Evolutionary conservation across 768 basidiomycete genomes (phyloP), one percentile per base, ranked within the genome.

Genomic region (Lepiota brunneoincarnata): DNA sequence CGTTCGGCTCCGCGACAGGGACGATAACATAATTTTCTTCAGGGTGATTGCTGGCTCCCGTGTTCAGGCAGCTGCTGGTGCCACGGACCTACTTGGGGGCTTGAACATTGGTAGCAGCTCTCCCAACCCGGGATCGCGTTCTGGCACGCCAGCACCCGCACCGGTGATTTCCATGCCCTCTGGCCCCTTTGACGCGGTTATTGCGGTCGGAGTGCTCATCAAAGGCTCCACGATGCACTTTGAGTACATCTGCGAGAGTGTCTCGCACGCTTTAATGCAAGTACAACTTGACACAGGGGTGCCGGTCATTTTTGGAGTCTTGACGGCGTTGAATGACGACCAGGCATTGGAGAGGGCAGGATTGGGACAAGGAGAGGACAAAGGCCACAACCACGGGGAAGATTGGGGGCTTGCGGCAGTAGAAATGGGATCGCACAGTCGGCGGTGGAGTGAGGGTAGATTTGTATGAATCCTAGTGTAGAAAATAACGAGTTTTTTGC

Each of bases 201-300:
- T 99, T 67, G 94, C 97, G 49, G 92, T 98, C 64, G 97, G 97
- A 12, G 93, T 96, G 35, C 86, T 99, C 67, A 97, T 99, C 78
- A 99, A 99, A 69, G 96, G 97, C 49, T 78, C 84, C 1, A 98
- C 97, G 15, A 97, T 97, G 93, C 97, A 99, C 75, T 99, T 98
- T 70, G 97, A 99, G 70, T 99, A 99, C 79, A 99, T 98, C 69
- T 91, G 83, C 70, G 93, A 98, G 63, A 83, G 86, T 57, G 95
- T 98, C 55, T 86, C 93, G 38, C 90, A 98, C 62, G 94, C 87
- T 40, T 76, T 99, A 59, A 99, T 98, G 97, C 83, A 82, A 63
- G 84, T 98, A 18, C 93, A 96, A 72, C 75, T 98, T 62, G 96
- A 98, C 70, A 86, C 90, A 1, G 93, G 93, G 14, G 83, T 91